These are phyloP conservation scores for Umbelopsis ramanniana DNA, from an alignment of 192 early-diverging fungal species.

Conservation along the genomic window DNA sequence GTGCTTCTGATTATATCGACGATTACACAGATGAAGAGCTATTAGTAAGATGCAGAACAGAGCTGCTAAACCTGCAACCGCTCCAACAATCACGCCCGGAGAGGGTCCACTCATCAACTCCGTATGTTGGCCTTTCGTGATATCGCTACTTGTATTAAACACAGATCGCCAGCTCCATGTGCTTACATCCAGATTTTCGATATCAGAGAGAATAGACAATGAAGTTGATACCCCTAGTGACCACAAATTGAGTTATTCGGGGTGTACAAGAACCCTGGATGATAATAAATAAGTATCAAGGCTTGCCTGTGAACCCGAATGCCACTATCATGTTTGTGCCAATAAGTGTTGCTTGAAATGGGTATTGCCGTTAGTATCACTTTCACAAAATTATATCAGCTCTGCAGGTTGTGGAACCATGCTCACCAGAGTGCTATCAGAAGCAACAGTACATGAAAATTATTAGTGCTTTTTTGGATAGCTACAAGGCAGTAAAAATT, in stretches of 20 bases:
- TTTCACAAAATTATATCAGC: neutral
- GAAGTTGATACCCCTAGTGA: constrained; percentile 35
- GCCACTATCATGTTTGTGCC: constrained; percentile 42
- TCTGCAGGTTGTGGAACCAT: neutral
- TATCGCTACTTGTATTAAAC: constrained; percentile 10
- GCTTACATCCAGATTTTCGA: constrained; percentile 33
- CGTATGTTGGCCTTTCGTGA: neutral
- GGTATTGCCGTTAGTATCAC: constrained; percentile 2
- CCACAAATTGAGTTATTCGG: neutral
- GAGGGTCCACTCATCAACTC: neutral
- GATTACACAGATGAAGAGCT: constrained; percentile 1
- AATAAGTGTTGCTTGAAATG: constrained; percentile 31
- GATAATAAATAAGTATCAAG: neutral
- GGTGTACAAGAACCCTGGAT: neutral
- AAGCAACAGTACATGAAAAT: constrained; percentile 5
- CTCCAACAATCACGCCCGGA: constrained; percentile 3
- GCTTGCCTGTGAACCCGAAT: constrained; percentile 39
- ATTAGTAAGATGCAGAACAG: neutral
- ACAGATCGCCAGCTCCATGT: constrained; percentile 39
- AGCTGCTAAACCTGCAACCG: neutral
- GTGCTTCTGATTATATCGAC: neutral
- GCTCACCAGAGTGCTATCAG: constrained; percentile 37
- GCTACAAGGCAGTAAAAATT: neutral
- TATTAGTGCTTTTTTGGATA: neutral
- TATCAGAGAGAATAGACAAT: constrained; percentile 36